Conservation (phyloP, 1,139 yeast species). For the Zygosaccharomyces sapae region DNA sequence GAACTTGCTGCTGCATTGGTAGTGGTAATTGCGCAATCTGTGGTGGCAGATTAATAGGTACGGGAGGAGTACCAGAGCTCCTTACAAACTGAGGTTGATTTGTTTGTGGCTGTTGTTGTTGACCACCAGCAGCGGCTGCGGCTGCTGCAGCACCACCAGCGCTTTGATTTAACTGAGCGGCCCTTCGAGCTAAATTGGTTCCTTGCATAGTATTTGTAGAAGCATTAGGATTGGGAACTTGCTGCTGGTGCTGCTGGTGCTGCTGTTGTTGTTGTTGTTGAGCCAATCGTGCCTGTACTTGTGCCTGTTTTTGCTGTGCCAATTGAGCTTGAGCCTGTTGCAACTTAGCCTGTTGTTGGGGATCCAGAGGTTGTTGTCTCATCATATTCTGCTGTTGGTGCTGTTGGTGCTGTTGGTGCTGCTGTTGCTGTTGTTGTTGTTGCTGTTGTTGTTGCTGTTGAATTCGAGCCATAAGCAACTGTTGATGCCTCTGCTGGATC, state of each 20-base stretch:
- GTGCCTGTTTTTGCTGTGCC: conserved; percentile 20
- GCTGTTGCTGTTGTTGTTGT: conserved; percentile 19
- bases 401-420: too few species aligned
- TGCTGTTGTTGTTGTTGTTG: too few species aligned
- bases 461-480: conserved; percentile 27
- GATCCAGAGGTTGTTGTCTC: conserved; percentile 18
- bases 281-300: conserved; percentile 1
- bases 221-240: conserved; percentile 14
- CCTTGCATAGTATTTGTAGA: conserved; percentile 40
- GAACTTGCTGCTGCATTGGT: conserved; percentile 34
- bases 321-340: conserved; percentile 18
- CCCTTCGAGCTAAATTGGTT: conserved; percentile 16
- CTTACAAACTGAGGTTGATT: conserved; percentile 7
- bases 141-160: conserved; percentile 4
- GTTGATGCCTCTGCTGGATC: conserved; percentile 38
- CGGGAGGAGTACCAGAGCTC: conserved; percentile 8
- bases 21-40: conserved; percentile 36
- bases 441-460: conserved; percentile 29
- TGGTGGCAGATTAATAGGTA: conserved; percentile 32
- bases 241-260: conserved; percentile 16
- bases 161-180: conserved; percentile 16
- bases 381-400: conserved; percentile 6
- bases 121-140: not conserved
- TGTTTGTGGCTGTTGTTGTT: conserved; percentile 2
- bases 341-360: conserved; percentile 23